Conservation (phyloP, 2,329 filamentous ascomycete species). For the Didymella arachidicola region DNA sequence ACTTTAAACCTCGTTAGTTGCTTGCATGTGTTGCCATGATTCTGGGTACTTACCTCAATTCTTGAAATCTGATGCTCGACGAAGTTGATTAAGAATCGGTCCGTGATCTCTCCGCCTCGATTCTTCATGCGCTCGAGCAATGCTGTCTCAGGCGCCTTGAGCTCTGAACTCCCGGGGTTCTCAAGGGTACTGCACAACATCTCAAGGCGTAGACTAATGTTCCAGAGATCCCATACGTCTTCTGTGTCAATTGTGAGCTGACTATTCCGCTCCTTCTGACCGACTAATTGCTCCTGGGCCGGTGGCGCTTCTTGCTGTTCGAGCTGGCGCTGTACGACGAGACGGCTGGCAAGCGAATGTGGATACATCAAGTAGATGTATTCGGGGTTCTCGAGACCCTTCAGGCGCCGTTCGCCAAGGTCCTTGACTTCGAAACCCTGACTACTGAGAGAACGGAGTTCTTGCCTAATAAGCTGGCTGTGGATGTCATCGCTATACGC, state of each 20-base stretch:
- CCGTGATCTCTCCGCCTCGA: slow-evolving; percentile 83
- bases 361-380: slow-evolving; percentile 96
- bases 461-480: slow-evolving; percentile 80
- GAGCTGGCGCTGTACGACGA: slow-evolving; percentile 70
- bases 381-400: slow-evolving; percentile 96
- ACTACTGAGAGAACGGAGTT: slow-evolving; percentile 83
- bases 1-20: slow-evolving; percentile 60
- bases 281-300: slow-evolving; percentile 58
- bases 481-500: slow-evolving; percentile 77
- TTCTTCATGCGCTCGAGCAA: slow-evolving; percentile 77
- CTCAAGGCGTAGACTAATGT: slow-evolving; percentile 85
- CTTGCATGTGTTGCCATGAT: not conserved
- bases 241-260: slow-evolving; percentile 82
- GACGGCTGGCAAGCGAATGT: slow-evolving; percentile 81
- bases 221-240: slow-evolving; percentile 88
- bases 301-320: slow-evolving; percentile 51
- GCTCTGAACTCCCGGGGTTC: slow-evolving; percentile 65
- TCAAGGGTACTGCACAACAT: slow-evolving; percentile 93
- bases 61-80: slow-evolving; percentile 94
- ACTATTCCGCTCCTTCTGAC: slow-evolving; percentile 68
- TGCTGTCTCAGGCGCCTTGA: slow-evolving; percentile 83
- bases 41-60: slow-evolving; percentile 76
- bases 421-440: slow-evolving; percentile 98
- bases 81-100: slow-evolving; percentile 86
- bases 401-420: slow-evolving; percentile 91